A percentile compares a stretch with the other conserved stretches of the same genome.
Evolutionary conservation across 768 basidiomycete species (phyloP).

Genomic region (Porpolomopsis calyptriformis): DNA sequence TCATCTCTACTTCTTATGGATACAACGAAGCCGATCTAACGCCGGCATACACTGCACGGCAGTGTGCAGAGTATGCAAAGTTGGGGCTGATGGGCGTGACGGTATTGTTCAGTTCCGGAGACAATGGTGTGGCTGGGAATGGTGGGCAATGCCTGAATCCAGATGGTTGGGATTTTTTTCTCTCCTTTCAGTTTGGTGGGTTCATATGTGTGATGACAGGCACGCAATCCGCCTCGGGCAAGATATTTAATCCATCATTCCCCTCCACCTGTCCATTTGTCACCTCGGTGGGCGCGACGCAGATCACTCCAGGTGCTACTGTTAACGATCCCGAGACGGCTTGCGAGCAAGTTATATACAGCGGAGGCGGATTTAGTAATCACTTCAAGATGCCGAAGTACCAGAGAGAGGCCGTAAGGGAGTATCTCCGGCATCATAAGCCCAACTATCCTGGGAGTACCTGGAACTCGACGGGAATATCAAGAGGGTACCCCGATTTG

Average conservation of each 20-base stretch:
- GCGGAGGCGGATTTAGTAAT: conserved; percentile 29
- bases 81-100: conserved; percentile 54
- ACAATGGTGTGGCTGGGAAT: conserved; percentile 41
- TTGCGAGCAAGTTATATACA: conserved; percentile 26
- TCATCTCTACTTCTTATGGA: conserved; percentile 33
- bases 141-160: conserved; percentile 31
- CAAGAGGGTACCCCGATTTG: conserved; percentile 40
- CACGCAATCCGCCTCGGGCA: conserved; percentile 3
- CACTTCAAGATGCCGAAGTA: conserved; percentile 33
- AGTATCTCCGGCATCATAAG: conserved; percentile 7
- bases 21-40: conserved; percentile 34
- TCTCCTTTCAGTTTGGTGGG: background rate
- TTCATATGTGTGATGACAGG: background rate
- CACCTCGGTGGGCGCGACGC: conserved; percentile 36
- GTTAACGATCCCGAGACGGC: conserved; percentile 25
- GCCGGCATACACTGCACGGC: conserved; percentile 30
- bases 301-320: conserved; percentile 22
- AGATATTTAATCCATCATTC: conserved; percentile 28
- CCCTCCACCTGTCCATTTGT: conserved; percentile 24
- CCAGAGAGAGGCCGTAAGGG: conserved; percentile 23
- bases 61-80: conserved; percentile 40
- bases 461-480: conserved; percentile 27
- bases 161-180: conserved; percentile 20
- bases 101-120: conserved; percentile 49
- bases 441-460: conserved; percentile 12